Conservation (phyloP, 2,329 filamentous ascomycete genomes). For the Xylaria sp. region DNA sequence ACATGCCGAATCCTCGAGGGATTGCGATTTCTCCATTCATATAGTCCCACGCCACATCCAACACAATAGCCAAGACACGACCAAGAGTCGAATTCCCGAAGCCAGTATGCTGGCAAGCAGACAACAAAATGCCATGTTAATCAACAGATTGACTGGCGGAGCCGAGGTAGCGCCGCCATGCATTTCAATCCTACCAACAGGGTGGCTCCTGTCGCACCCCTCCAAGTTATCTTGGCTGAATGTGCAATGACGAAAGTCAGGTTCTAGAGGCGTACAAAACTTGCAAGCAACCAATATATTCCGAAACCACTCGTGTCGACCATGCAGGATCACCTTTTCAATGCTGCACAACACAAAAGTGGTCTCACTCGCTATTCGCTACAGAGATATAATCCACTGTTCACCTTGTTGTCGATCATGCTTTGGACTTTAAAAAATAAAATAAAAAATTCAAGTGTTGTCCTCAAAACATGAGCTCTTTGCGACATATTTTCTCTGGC, state of each 20-base stretch:
- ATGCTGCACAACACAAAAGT: constrained; percentile 11
- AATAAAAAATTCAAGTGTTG: too few relatives aligned
- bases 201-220: constrained; percentile 16
- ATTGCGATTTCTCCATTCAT: neutral
- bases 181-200: constrained; percentile 39
- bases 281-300: constrained; percentile 3
- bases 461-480: too few relatives aligned
- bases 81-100: constrained; percentile 14
- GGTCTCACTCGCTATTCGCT: constrained; percentile 13
- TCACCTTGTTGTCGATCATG: neutral
- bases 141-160: constrained; percentile 37
- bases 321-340: constrained; percentile 3
- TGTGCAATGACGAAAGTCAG: constrained; percentile 35
- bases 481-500: too few relatives aligned
- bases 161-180: constrained; percentile 48
- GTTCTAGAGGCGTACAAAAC: constrained; percentile 1
- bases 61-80: constrained; percentile 27
- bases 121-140: constrained; percentile 25
- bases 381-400: neutral
- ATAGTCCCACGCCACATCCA: neutral
- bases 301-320: neutral
- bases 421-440: too few relatives aligned
- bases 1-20: neutral
- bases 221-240: constrained; percentile 26
- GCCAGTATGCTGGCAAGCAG: neutral